A percentile compares a stretch with the other conserved stretches of the same genome.
Conservation (phyloP, 75 land plant genomes). For the Chamaecyparis obtusa region DNA sequence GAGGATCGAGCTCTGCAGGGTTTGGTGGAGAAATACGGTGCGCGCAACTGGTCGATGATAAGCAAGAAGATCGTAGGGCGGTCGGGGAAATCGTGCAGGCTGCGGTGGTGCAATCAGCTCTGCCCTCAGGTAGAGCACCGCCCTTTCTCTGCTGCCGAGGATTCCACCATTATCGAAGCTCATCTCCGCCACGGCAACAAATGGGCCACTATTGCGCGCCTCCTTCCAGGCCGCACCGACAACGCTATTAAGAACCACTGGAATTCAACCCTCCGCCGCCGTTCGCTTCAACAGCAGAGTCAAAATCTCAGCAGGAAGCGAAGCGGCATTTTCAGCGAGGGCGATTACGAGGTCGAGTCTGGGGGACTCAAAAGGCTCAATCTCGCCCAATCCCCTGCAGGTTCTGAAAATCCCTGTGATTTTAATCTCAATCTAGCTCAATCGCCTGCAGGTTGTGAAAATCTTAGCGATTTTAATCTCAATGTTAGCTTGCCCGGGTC, state of each 20-base stretch:
- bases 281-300: not conserved
- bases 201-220: conserved; percentile 52
- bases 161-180: conserved; percentile 28
- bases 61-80: conserved; percentile 44
- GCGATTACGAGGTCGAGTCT: not conserved
- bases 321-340: not conserved
- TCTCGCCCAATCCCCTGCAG: not conserved
- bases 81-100: conserved; percentile 51
- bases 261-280: conserved; percentile 62
- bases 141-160: conserved; percentile 40
- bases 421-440: not conserved
- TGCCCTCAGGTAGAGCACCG: conserved; percentile 50
- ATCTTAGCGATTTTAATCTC: no score
- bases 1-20: conserved; percentile 44
- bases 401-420: not conserved
- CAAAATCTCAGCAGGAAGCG: not conserved
- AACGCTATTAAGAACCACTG: conserved; percentile 67
- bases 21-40: conserved; percentile 54
- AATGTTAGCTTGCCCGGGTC: not conserved
- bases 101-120: conserved; percentile 57
- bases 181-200: conserved; percentile 42
- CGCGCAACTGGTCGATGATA: conserved; percentile 59
- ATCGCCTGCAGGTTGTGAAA: not conserved
- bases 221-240: conserved; percentile 70
- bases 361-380: not conserved